Evolutionary conservation across 345 rosid species (phyloP), one percentile per base, ranked within the genome.

Genomic region (Eucalyptus sideroxylon): DNA sequence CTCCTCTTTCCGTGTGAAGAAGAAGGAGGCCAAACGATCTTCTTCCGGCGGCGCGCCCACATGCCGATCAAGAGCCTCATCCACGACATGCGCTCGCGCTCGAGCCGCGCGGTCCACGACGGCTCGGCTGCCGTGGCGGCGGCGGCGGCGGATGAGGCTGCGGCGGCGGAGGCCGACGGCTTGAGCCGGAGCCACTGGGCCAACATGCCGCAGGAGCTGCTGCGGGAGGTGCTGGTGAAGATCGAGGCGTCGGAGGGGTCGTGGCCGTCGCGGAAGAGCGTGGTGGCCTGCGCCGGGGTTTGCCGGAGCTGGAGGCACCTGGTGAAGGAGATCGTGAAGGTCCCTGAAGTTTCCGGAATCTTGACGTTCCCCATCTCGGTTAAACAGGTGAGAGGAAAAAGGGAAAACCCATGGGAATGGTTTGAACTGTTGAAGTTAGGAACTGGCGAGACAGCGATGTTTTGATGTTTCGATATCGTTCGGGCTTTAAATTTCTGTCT

Each of bases 211-310:
- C 97, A 89, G 24, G 99, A 98, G 94, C 92, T 98, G 19, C 86
- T 98, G 53, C 92, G 97, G 50, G 99, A 96, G 86, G 94, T 96
- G 49, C 91, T 98, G 30, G 89, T 89, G 53, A 95, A 92, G 90
- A 93, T 97, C 50, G 99, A 97, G 93, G 91, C 93, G 49, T 91
- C 94, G 7, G 98, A 97, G 89, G 91, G 87, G 87, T 88, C 91
- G 34, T 98, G 99, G 99, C 99, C 99, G 4, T 88, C 91, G 7
- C 93, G 98, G 60, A 94, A 90, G 90, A 93, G 88, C 88, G 98
- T 97, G 49, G 99, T 97, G 59, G 98, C 97, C 89, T 96, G 98
- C 86, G 98, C 97, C 45, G 95, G 98, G 5, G 99, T 98, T 10
- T 98, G 99, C 87, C 93, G 95, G 88, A 91, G 92, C 21, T 98